Conservation (phyloP, 495 filamentous ascomycete species). For the Terfezia claveryi region DNA sequence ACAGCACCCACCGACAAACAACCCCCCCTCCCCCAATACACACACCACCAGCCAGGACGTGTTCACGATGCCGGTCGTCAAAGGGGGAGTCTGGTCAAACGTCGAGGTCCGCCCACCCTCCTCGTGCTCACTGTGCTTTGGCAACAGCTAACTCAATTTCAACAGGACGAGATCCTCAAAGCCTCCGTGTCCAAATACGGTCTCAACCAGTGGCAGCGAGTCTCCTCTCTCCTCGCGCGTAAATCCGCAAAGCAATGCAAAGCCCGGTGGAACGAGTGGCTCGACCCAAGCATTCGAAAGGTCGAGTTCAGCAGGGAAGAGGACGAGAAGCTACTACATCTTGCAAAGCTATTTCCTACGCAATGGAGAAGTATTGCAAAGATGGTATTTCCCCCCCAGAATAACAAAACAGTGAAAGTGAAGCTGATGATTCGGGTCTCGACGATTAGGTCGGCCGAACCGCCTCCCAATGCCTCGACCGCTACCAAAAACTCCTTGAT, state of each 20-base stretch:
- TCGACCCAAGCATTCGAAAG: constrained; percentile 91
- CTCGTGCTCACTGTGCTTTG: constrained; percentile 21
- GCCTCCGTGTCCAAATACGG: constrained; percentile 91
- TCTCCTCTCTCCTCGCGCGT: constrained; percentile 85
- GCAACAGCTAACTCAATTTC: constrained; percentile 31
- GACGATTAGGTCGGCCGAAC: constrained; percentile 50
- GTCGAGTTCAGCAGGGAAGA: constrained; percentile 98
- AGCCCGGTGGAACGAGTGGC: constrained; percentile 94
- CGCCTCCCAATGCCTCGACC: constrained; percentile 86
- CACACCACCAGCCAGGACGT: constrained; percentile 1
- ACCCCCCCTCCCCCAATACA: background rate
- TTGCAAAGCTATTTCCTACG: constrained; percentile 96
- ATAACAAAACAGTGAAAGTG: background rate
- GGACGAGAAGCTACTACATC: constrained; percentile 86
- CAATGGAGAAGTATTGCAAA: constrained; percentile 98
- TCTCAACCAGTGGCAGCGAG: constrained; percentile 96
- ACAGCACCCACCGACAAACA: constrained; percentile 5
- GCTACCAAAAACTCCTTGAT: constrained; percentile 89
- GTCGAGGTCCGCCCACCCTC: constrained; percentile 20
- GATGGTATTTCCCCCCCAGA: constrained; percentile 23
- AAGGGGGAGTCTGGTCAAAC: constrained; percentile 83
- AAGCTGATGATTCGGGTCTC: background rate
- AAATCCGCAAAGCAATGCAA: constrained; percentile 99
- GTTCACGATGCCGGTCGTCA: constrained; percentile 75
- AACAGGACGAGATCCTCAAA: constrained; percentile 78